These are phyloP conservation scores for Verticillium alfalfae DNA, from an alignment of 2,329 filamentous ascomycete species.

Conservation along the genomic window DNA sequence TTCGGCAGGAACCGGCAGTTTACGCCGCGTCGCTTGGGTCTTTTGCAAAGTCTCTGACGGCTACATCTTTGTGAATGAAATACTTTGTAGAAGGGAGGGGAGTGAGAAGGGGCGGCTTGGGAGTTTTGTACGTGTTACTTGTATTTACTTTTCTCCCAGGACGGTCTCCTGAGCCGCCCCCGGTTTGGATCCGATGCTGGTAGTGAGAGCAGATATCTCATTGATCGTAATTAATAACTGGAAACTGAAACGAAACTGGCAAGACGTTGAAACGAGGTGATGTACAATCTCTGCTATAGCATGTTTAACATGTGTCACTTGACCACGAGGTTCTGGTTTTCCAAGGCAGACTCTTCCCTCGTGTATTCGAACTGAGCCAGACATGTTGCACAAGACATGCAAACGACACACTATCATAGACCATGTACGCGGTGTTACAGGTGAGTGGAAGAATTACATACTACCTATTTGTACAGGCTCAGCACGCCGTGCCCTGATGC, in stretches of 20 bases:
- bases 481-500: background rate
- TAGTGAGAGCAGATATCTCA: background rate
- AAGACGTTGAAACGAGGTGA: background rate
- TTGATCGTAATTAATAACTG: constrained; percentile 1
- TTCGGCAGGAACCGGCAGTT: background rate
- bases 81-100: background rate
- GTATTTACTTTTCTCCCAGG: background rate
- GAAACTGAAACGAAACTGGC: background rate
- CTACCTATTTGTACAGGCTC: background rate
- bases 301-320: too few relatives aligned
- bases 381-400: too few relatives aligned
- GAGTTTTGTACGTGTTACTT: background rate
- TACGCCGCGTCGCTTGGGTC: background rate
- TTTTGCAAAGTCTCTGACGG: background rate
- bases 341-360: too few relatives aligned
- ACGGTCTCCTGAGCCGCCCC: background rate
- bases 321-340: too few relatives aligned
- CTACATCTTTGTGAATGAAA: background rate
- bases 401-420: background rate
- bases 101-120: background rate
- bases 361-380: too few relatives aligned
- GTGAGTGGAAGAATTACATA: constrained; percentile 4
- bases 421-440: background rate
- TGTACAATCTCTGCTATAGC: too few relatives aligned
- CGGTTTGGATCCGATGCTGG: background rate